phyloP scores from a whole-genome alignment of 208 protist genomes.

The Trypanosoma cruzi region DNA sequence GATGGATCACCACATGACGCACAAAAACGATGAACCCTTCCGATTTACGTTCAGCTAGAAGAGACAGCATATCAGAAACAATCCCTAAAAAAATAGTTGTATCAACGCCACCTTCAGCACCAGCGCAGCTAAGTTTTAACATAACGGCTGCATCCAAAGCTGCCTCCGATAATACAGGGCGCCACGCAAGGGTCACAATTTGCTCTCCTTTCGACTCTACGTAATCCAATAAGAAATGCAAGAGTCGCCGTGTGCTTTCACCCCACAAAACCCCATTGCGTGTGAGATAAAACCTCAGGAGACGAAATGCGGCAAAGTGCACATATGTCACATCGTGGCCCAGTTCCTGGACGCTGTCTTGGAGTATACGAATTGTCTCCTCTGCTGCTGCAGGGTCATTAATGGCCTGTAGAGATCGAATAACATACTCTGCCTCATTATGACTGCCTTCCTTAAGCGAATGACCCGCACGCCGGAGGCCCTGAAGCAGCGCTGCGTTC shows the following conservation, averaged over 20 bases:
- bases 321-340: conserved; percentile 35
- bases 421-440: conserved; percentile 38
- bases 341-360: conserved; percentile 24
- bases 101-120: conserved; percentile 16
- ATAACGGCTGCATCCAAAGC: conserved; percentile 50
- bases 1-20: conserved; percentile 22
- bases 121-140: conserved; percentile 68
- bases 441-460: conserved; percentile 66
- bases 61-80: conserved; percentile 10
- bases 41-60: conserved; percentile 25
- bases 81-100: conserved; percentile 13
- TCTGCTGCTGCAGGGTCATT: conserved; percentile 17
- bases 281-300: conserved; percentile 60
- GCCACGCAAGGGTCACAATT: conserved; percentile 46
- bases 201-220: conserved; percentile 18
- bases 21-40: conserved; percentile 18
- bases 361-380: conserved; percentile 32
- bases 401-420: conserved; percentile 43
- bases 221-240: conserved; percentile 58
- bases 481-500: conserved; percentile 19
- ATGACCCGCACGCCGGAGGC: conserved; percentile 46
- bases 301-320: conserved; percentile 67
- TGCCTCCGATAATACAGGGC: conserved; percentile 63
- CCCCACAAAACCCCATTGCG: conserved; percentile 30
- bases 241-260: conserved; percentile 14